Conservation (phyloP, 805 yeast species). For the Candida nitratophila region DNA sequence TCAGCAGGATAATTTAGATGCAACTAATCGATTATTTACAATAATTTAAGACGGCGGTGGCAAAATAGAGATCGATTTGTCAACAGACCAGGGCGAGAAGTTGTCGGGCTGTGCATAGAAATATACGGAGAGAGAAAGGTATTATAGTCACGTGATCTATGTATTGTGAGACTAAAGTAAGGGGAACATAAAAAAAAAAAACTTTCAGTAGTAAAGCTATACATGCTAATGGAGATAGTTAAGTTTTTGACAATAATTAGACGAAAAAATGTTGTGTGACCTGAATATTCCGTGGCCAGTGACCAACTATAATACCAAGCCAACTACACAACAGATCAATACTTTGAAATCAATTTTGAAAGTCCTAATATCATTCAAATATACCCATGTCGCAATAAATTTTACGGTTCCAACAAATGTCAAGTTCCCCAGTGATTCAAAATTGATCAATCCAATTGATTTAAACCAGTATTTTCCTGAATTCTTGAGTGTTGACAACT, state of each 20-base stretch:
- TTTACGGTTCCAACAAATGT: slow-evolving; percentile 38
- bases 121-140: too few species aligned
- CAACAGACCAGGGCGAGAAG: too few species aligned
- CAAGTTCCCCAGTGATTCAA: slow-evolving; percentile 42
- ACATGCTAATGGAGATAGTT: too few species aligned
- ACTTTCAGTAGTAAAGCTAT: too few species aligned
- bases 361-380: slow-evolving; percentile 56
- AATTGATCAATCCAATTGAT: slow-evolving; percentile 36
- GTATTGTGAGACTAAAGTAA: too few species aligned
- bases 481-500: slow-evolving; percentile 30
- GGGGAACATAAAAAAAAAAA: too few species aligned
- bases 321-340: slow-evolving; percentile 34
- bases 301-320: slow-evolving; percentile 34
- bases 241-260: too few species aligned
- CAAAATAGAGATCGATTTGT: neutral
- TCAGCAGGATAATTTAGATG: too few species aligned
- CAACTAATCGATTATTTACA: too few species aligned
- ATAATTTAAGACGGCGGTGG: neutral
- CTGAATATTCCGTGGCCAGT: slow-evolving; percentile 73
- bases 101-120: too few species aligned
- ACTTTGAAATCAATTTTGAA: slow-evolving; percentile 42
- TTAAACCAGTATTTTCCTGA: slow-evolving; percentile 24
- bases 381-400: slow-evolving; percentile 72
- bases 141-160: too few species aligned
- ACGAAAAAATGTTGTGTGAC: slow-evolving; percentile 50